Conservation (phyloP, 805 yeast genomes). For the Tetrapisispora arboricola region DNA sequence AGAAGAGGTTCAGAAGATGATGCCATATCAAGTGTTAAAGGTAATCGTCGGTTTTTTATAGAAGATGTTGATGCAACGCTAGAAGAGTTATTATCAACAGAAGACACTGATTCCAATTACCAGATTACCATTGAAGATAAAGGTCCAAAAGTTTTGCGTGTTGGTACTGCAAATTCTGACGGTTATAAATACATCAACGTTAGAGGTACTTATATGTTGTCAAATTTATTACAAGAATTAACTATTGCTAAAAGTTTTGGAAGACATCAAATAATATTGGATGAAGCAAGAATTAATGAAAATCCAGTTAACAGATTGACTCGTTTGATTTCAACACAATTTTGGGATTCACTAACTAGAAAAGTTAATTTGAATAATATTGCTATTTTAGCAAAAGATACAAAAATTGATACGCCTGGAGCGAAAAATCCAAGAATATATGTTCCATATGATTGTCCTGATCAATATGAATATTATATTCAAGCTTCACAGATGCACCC, state of each 20-base stretch:
- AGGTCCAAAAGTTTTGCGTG: constrained; percentile 70
- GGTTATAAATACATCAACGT: constrained; percentile 67
- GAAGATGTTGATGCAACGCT: constrained; percentile 67
- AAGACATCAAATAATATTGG: constrained; percentile 63
- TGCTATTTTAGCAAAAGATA: constrained; percentile 62
- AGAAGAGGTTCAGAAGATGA: constrained; percentile 51
- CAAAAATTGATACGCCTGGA: constrained; percentile 57
- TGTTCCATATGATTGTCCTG: constrained; percentile 56
- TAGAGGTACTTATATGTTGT: constrained; percentile 82
- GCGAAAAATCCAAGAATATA: constrained; percentile 66
- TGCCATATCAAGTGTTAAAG: constrained; percentile 28
- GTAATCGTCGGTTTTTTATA: constrained; percentile 47
- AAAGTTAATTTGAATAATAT: constrained; percentile 52
- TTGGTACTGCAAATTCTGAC: constrained; percentile 77
- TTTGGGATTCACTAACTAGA: constrained; percentile 76
- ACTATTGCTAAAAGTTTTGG: constrained; percentile 80
- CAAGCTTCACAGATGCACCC: constrained; percentile 47
- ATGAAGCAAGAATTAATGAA: constrained; percentile 75
- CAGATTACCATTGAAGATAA: constrained; percentile 82
- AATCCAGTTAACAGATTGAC: constrained; percentile 74
- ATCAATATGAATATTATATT: constrained; percentile 60
- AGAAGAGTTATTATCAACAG: constrained; percentile 54
- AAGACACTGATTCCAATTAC: constrained; percentile 75
- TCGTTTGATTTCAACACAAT: constrained; percentile 62
- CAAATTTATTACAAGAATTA: constrained; percentile 78